Percentiles rank a stretch among this genome's conserved stretches.
Evolutionary conservation across 2,329 filamentous ascomycete genomes (phyloP).

Genomic region (Acephala macrosclerotiorum): DNA sequence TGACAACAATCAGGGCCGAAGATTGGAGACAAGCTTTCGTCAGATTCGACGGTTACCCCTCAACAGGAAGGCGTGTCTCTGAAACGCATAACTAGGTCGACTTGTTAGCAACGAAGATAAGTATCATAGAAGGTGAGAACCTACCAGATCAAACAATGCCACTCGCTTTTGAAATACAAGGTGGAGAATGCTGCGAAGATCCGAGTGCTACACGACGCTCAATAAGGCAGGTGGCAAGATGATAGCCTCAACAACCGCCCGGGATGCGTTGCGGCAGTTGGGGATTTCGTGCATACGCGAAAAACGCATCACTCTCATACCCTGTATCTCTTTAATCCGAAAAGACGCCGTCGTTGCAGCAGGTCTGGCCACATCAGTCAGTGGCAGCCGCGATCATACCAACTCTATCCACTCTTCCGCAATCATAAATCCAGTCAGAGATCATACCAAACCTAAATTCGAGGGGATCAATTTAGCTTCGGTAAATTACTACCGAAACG

Average conservation of each 20-base stretch:
- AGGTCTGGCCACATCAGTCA: neutral
- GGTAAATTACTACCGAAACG: neutral
- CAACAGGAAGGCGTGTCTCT: neutral
- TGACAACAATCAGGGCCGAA: neutral
- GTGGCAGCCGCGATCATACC: neutral
- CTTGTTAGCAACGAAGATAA: neutral
- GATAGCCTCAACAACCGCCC: constrained; percentile 9
- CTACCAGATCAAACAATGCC: neutral
- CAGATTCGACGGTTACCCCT: neutral
- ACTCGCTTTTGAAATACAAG: constrained; percentile 8
- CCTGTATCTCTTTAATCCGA: neutral
- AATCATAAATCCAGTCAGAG: neutral
- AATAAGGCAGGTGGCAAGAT: constrained; percentile 6
- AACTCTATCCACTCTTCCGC: neutral
- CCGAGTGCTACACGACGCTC: neutral
- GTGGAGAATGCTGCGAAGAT: neutral
- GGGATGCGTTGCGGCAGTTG: constrained; percentile 8
- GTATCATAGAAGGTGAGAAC: neutral
- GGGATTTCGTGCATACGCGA: constrained; percentile 9
- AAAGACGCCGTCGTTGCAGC: neutral
- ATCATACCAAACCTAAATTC: neutral
- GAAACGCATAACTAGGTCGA: neutral
- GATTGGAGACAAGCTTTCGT: neutral
- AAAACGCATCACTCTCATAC: neutral
- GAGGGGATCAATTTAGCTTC: neutral